These are phyloP conservation scores for Raphidocelis subcapitata DNA, from an alignment of 139 green algal genomes.

Conservation along the genomic window DNA sequence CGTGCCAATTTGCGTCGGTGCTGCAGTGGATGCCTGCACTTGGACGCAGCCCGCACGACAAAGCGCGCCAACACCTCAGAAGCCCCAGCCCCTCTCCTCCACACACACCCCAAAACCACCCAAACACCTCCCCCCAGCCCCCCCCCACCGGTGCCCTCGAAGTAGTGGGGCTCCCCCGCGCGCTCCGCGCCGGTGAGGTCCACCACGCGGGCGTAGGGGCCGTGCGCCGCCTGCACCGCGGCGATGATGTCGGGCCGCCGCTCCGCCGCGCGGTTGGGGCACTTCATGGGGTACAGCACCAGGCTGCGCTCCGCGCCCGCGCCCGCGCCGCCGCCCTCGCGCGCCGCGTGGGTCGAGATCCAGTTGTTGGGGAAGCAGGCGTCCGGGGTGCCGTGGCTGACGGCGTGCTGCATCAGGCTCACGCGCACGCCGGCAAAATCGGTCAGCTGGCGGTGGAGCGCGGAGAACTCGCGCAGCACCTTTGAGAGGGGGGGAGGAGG, in stretches of 20 bases:
- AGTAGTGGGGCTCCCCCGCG: constrained; percentile 48
- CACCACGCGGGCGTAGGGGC: constrained; percentile 61
- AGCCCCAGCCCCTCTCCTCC: background rate
- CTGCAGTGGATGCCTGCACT: background rate
- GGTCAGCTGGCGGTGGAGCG: constrained; percentile 75
- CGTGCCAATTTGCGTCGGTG: background rate
- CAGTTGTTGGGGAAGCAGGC: constrained; percentile 99
- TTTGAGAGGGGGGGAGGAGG: background rate
- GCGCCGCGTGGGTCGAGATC: constrained; percentile 57
- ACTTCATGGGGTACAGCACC: constrained; percentile 94
- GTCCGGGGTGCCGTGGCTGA: constrained; percentile 87
- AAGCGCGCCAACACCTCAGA: too few relatives aligned
- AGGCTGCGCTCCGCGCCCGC: constrained; percentile 61
- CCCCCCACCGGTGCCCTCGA: constrained; percentile 81
- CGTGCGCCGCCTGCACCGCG: constrained; percentile 41
- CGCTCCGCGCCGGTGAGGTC: constrained; percentile 67
- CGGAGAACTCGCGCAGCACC: constrained; percentile 80
- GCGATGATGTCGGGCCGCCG: constrained; percentile 74
- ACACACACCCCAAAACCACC: background rate
- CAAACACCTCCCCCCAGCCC: background rate
- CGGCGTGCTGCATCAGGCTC: constrained; percentile 71
- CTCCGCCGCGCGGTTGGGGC: constrained; percentile 81
- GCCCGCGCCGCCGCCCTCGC: constrained; percentile 28
- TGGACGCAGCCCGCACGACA: background rate
- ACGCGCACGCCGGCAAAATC: constrained; percentile 65